Conservation (phyloP, 1,139 yeast species). For the Yamadazyma atmosphaerica region DNA sequence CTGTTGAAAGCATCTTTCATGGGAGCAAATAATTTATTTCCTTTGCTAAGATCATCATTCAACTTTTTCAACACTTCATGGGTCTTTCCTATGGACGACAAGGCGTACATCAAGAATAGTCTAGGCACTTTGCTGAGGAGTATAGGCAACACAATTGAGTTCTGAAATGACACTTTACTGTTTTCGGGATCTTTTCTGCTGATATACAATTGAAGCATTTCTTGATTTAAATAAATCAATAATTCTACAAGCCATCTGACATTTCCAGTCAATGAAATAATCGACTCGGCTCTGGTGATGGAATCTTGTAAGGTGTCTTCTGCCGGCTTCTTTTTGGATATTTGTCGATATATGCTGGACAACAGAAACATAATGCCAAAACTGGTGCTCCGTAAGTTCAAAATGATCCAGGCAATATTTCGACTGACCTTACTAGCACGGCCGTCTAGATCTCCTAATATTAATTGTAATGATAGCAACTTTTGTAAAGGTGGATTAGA, state of each 20-base stretch:
- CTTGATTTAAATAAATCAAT: conserved; percentile 66
- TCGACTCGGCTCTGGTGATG: conserved; percentile 54
- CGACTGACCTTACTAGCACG: conserved; percentile 45
- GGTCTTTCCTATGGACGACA: conserved; percentile 68
- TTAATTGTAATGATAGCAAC: conserved; percentile 61
- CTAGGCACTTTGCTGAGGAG: conserved; percentile 70
- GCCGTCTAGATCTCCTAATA: conserved; percentile 57
- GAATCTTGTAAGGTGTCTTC: conserved; percentile 57
- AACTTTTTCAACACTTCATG: conserved; percentile 56
- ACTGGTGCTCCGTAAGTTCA: conserved; percentile 69
- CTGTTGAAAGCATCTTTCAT: conserved; percentile 56
- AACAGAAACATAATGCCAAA: conserved; percentile 76
- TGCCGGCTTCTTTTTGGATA: conserved; percentile 49
- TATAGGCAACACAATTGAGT: conserved; percentile 50
- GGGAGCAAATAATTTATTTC: conserved; percentile 47
- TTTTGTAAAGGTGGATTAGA: conserved; percentile 75
- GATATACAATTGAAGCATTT: conserved; percentile 46
- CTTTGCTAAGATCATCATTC: conserved; percentile 41
- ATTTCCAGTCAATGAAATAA: conserved; percentile 65
- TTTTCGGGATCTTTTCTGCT: conserved; percentile 20
- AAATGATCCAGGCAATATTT: conserved; percentile 64
- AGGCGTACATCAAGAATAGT: conserved; percentile 64
- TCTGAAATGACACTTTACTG: conserved; percentile 26
- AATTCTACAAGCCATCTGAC: conserved; percentile 81
- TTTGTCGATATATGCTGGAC: conserved; percentile 58